These are phyloP conservation scores for Cyclospora cayetanensis DNA, from an alignment of 169 alveolate genomes.

Conservation along the genomic window DNA sequence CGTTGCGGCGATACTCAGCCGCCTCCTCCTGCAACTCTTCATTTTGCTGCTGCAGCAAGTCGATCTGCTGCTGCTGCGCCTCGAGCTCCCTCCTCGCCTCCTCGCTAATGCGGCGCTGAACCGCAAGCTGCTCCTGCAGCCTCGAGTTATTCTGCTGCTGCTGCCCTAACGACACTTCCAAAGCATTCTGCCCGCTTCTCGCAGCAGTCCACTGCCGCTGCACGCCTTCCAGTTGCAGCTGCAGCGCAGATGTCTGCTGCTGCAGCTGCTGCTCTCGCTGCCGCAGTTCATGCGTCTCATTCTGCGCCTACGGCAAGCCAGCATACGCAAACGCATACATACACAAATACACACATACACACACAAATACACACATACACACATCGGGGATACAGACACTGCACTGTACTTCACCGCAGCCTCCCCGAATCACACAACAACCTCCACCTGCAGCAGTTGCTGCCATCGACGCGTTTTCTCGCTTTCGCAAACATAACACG, in stretches of 20 bases:
- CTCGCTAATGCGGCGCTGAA: neutral
- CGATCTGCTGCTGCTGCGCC: conserved; percentile 29
- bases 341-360: too few relatives aligned
- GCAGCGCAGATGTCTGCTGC: neutral
- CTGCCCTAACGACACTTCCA: conserved; percentile 7
- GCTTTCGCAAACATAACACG: too few relatives aligned
- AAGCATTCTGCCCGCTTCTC: neutral
- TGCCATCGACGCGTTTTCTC: too few relatives aligned
- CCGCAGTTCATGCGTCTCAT: too few relatives aligned
- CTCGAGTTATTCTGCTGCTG: conserved; percentile 34
- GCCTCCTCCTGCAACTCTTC: conserved; percentile 44
- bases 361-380: too few relatives aligned
- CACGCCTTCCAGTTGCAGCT: conserved; percentile 10
- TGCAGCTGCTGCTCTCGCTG: conserved; percentile 42
- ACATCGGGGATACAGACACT: too few relatives aligned
- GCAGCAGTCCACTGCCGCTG: conserved; percentile 41
- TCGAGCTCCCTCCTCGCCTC: conserved; percentile 29
- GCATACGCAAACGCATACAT: too few relatives aligned
- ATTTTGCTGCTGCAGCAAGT: conserved; percentile 46
- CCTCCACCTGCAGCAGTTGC: conserved; percentile 58
- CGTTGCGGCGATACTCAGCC: conserved; percentile 55
- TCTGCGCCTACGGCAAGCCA: too few relatives aligned
- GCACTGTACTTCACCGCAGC: too few relatives aligned
- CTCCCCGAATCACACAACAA: too few relatives aligned
- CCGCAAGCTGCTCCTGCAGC: conserved; percentile 44